Evolutionary conservation across 2,329 filamentous ascomycete species (phyloP), one percentile per base, ranked within the genome.

Genomic region (Aurifilum marmelostoma): DNA sequence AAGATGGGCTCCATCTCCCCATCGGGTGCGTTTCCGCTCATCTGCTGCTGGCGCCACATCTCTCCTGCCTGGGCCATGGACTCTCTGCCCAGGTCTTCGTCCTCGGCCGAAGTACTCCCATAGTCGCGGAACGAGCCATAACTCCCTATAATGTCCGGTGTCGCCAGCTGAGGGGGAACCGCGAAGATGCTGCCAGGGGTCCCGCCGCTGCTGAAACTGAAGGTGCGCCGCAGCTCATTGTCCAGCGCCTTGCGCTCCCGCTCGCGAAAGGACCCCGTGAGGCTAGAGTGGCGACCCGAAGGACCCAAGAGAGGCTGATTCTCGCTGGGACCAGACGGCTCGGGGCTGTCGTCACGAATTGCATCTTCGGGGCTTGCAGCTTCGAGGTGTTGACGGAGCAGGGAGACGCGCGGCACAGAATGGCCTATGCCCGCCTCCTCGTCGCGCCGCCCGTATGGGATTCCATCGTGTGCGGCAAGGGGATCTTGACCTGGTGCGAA

Each of bases 1-100:
- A 97, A 82, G 67, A 97, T 85, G 1, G 93, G 92, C 73, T 92
- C 89, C 41, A 87, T 83, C 74, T 91, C 90, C 37, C 85, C 85
- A 71, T 88, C 87, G 0, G 83, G 79, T 27, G 82, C 74, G 58
- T 81, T 81, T n/a, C 79, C 79, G 16, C 78, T 81, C 6, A 79
- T 78, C 68, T 87, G 83, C 73, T 88, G 85, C 73, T 86, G 81
- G 66, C 79, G 80, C 85, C 84, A 85, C 68, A 86, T 71, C n/a
- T 84, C 80, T 1, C 80, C 84, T 8, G 84, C 84, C 69, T 86
- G 81, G 3, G 78, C 78, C 80, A 88, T 85, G 3, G 87, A 87
- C 75, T 29, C 79, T 78, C 56, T 52, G 39, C 56, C 65, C 32
- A 52, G 16, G 69, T 74, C 76, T 8, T 64, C 67, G 3, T 61